Evolutionary conservation across 352 stramenopile species (phyloP).

Genomic region (Globisporangium uncinulatum): DNA sequence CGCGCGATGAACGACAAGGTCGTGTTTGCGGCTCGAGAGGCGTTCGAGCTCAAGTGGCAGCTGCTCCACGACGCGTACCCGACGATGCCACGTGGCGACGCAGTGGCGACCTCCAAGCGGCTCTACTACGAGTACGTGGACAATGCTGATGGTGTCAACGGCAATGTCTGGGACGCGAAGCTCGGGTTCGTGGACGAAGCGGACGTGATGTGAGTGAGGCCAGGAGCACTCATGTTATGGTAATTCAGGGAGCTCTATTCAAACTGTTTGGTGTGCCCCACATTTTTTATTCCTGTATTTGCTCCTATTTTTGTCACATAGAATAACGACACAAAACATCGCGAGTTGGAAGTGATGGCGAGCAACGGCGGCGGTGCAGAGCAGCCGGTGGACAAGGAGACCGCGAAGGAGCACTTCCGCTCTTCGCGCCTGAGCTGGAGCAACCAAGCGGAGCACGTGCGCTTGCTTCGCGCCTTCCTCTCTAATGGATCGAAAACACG

Average conservation of each 20-base stretch:
- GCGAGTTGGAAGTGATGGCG: not conserved
- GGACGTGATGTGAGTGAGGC: slow-evolving; percentile 6
- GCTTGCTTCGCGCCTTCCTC: slow-evolving; percentile 3
- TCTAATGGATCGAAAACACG: no score
- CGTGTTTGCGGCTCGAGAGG: slow-evolving; percentile 37
- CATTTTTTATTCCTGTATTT: not conserved
- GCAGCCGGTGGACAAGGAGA: slow-evolving; percentile 63
- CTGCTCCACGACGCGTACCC: slow-evolving; percentile 46
- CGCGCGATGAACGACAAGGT: slow-evolving; percentile 47
- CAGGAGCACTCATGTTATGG: no score
- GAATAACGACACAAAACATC: slow-evolving; percentile 10
- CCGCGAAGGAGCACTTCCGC: slow-evolving; percentile 62
- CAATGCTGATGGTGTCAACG: not conserved
- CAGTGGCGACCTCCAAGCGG: slow-evolving; percentile 44
- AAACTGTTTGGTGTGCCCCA: not conserved
- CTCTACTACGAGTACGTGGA: slow-evolving; percentile 47
- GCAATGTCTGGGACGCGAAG: slow-evolving; percentile 2
- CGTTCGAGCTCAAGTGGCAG: slow-evolving; percentile 78
- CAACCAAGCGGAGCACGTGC: slow-evolving; percentile 77
- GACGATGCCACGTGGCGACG: slow-evolving; percentile 35
- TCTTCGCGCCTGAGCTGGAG: slow-evolving; percentile 77
- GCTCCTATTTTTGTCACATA: slow-evolving; percentile 1
- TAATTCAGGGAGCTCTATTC: not conserved
- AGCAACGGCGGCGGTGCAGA: slow-evolving; percentile 20
- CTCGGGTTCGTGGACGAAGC: not conserved